Evolutionary conservation across 2,329 filamentous ascomycete genomes (phyloP).

Genomic region (Fusarium aywerte): DNA sequence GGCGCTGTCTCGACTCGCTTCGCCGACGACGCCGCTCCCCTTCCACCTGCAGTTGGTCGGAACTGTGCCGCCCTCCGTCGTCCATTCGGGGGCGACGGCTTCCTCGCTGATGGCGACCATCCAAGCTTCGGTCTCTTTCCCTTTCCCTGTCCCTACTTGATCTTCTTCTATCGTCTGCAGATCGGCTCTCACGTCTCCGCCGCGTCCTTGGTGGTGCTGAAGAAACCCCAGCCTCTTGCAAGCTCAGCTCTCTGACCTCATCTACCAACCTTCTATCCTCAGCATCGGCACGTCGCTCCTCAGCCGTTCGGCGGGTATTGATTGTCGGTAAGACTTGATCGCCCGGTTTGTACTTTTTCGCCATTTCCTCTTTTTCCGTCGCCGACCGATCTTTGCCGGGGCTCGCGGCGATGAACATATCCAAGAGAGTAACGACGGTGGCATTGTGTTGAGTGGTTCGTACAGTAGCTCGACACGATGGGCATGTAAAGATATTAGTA

Average conservation of each 20-base stretch:
- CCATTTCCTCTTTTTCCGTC: constrained; percentile 81
- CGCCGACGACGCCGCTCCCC: constrained; percentile 51
- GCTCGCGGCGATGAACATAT: constrained; percentile 85
- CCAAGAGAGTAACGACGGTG: constrained; percentile 86
- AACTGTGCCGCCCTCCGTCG: constrained; percentile 43
- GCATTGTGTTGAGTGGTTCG: constrained; percentile 91
- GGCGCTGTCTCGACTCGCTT: constrained; percentile 64
- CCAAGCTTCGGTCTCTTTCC: constrained; percentile 44
- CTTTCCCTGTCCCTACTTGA: constrained; percentile 43
- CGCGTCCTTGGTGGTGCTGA: constrained; percentile 48
- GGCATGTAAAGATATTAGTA: constrained; percentile 79
- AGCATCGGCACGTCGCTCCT: constrained; percentile 67
- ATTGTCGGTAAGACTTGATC: constrained; percentile 80
- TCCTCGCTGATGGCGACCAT: constrained; percentile 47
- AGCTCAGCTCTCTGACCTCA: constrained; percentile 77
- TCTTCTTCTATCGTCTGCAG: constrained; percentile 49
- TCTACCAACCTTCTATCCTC: constrained; percentile 77
- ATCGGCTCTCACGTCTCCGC: constrained; percentile 51
- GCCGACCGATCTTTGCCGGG: constrained; percentile 76
- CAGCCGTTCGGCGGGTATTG: constrained; percentile 59
- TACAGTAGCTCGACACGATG: constrained; percentile 87
- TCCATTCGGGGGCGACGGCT: constrained; percentile 42
- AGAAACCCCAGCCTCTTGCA: constrained; percentile 72
- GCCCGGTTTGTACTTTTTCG: constrained; percentile 79
- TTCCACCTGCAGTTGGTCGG: constrained; percentile 54